Evolutionary conservation across 495 filamentous ascomycete genomes (phyloP).

Genomic region (Penicillium tannophilum): DNA sequence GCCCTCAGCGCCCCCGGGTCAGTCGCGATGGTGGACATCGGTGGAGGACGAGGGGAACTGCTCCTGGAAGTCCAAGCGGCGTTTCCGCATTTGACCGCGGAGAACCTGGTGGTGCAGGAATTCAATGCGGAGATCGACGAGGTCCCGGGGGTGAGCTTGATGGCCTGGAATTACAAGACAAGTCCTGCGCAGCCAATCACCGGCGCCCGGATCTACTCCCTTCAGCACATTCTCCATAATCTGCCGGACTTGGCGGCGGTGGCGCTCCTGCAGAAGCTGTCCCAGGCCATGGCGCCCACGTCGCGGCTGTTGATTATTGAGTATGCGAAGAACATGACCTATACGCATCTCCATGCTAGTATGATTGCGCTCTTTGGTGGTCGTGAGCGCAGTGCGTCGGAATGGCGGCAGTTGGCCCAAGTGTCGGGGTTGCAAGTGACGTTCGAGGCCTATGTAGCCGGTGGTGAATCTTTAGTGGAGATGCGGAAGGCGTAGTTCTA

Average conservation of each 20-base stretch:
- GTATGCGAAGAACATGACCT: conserved; percentile 35
- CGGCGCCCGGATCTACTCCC: conserved; percentile 46
- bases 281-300: conserved; percentile 45
- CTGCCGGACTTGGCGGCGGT: conserved; percentile 41
- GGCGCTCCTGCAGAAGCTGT: conserved; percentile 42
- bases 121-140: conserved; percentile 37
- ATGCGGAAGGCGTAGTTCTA: conserved; percentile 24
- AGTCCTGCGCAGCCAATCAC: conserved; percentile 34
- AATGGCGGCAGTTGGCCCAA: conserved; percentile 38
- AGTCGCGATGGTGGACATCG: conserved; percentile 54
- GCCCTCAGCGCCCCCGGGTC: conserved; percentile 32
- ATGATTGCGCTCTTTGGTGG: conserved; percentile 43
- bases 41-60: conserved; percentile 55
- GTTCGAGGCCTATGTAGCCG: conserved; percentile 37
- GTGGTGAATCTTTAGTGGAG: conserved; percentile 41
- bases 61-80: conserved; percentile 45
- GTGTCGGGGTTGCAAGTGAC: conserved; percentile 35
- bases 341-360: conserved; percentile 35
- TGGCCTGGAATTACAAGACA: conserved; percentile 42
- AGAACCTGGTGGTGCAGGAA: conserved; percentile 51
- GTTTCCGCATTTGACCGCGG: conserved; percentile 39
- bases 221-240: conserved; percentile 49
- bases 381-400: conserved; percentile 32
- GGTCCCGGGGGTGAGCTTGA: conserved; percentile 29
- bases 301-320: conserved; percentile 52